Base-by-base conservation (phyloP, 768 basidiomycete genomes). In the Calvatia gigantea region DNA sequence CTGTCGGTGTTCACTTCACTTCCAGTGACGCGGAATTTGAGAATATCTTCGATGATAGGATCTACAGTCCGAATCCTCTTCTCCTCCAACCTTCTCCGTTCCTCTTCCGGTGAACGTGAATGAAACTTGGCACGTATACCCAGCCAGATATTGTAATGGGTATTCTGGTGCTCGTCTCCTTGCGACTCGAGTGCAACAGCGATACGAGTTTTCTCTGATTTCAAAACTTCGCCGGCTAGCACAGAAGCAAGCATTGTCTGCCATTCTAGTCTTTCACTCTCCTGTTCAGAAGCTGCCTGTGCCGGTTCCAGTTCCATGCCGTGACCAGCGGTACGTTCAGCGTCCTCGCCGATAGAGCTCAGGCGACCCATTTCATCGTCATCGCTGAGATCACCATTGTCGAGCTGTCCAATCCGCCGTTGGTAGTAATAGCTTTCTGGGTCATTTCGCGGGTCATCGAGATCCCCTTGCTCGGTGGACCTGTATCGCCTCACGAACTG, bases 171-270 rank as follows among this genome's bases (percentile, higher is more conserved):
- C 71, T 87, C 85, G 55, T 90, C 86, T 6, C 78, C 78, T 17
- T 82, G 79, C 19, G 84, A 81, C 60, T 87, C 84, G 47, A 93
- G 74, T 14, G 85, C 89, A 44, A 85, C 85, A 27, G 89, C 89
- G 57, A 98, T 94, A 54, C 97, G 84, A 23, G 89, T 90, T 72
- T 94, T 97, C 73, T 98, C 97, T 0, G 92, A 89, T 67, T 89
- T 92, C 60, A 99, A 82, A 9, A 99, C 94, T 64, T 98, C 95
- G 8, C 97, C 95, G 28, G 84, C 84, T 43, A 99, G 79, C 23
- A 98, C 96, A 28, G 94, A 96, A 11, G 91, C 84, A 29, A 98
- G 83, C 85, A 98, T 89, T 15, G 88, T 88, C 70, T 95, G 94
- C 97, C 97, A 98, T 70, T 97, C 94, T 45, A 95, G 70, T 25